Conservation (phyloP, 352 stramenopile genomes). For the Phytophthora podocarpi region DNA sequence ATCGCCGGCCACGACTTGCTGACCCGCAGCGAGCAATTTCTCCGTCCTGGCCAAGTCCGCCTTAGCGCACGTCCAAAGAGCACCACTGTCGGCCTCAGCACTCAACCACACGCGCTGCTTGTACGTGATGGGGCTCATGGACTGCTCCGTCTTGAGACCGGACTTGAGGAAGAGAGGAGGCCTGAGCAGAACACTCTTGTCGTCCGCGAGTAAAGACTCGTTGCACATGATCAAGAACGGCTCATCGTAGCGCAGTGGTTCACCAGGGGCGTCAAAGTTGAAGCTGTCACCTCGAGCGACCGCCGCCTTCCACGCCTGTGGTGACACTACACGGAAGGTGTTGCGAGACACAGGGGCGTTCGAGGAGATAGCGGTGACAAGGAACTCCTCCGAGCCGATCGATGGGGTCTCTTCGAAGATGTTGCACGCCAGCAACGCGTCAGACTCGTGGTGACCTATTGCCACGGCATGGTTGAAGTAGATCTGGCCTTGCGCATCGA, state of each 20-base stretch:
- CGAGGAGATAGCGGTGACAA: slow-evolving; percentile 42
- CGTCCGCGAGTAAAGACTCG: slow-evolving; percentile 76
- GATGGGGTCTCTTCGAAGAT: slow-evolving; percentile 86
- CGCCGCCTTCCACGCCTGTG: slow-evolving; percentile 40
- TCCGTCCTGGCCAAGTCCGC: slow-evolving; percentile 67
- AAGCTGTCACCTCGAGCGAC: slow-evolving; percentile 31
- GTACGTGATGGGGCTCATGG: slow-evolving; percentile 89
- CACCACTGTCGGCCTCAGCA: slow-evolving; percentile 63
- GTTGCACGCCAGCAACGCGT: slow-evolving; percentile 65
- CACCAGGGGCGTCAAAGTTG: slow-evolving; percentile 23
- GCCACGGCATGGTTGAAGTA: slow-evolving; percentile 65
- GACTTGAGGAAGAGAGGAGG: slow-evolving; percentile 85
- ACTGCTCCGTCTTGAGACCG: slow-evolving; percentile 77
- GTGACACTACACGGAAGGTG: slow-evolving; percentile 75
- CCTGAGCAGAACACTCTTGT: slow-evolving; percentile 72
- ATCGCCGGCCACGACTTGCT: slow-evolving; percentile 52
- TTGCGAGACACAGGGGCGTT: slow-evolving; percentile 48
- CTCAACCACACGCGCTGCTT: slow-evolving; percentile 82
- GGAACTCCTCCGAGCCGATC: slow-evolving; percentile 77
- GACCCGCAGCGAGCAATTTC: slow-evolving; percentile 68
- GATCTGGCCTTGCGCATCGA: slow-evolving; percentile 34
- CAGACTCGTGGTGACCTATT: slow-evolving; percentile 56
- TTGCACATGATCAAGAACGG: slow-evolving; percentile 85
- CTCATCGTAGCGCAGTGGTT: slow-evolving; percentile 74
- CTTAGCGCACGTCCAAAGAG: slow-evolving; percentile 72